Conservation (phyloP, 225 moss, liverwort and hornwort genomes). For the Takakia lepidozioides region DNA sequence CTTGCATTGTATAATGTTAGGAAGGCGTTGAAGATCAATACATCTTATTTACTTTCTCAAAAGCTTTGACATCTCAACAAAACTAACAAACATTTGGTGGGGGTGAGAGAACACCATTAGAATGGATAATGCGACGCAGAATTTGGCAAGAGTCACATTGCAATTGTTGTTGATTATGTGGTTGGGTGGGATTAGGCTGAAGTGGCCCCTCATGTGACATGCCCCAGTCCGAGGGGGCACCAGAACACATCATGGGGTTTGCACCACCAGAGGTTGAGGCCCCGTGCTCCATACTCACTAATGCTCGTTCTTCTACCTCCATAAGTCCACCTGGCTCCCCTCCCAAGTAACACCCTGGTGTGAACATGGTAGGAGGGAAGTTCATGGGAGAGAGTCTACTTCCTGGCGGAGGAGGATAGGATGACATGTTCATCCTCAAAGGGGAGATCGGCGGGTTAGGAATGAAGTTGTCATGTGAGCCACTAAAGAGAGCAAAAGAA, state of each 20-base stretch:
- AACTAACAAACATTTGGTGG: too few species aligned
- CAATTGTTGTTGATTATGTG: constrained; percentile 62
- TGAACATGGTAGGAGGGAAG: constrained; percentile 58
- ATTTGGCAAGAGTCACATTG: constrained; percentile 93
- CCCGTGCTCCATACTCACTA: constrained; percentile 73
- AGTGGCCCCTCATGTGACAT: constrained; percentile 65
- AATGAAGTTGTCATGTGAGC: constrained; percentile 74
- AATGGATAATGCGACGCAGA: constrained; percentile 94
- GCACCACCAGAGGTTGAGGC: constrained; percentile 83
- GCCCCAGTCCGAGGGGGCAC: constrained; percentile 72
- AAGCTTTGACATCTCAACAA: too few species aligned
- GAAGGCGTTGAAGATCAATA: too few species aligned
- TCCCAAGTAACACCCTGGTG: constrained; percentile 68
- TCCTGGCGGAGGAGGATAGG: constrained; percentile 42
- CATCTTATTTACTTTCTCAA: too few species aligned
- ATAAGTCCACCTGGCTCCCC: constrained; percentile 71
- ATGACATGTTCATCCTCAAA: constrained; percentile 67
- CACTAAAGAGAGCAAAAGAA: constrained; percentile 78
- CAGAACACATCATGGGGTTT: constrained; percentile 62
- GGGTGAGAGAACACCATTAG: constrained; percentile 61
- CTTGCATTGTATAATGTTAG: too few species aligned
- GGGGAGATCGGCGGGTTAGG: constrained; percentile 76
- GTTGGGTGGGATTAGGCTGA: constrained; percentile 57
- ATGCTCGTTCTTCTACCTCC: constrained; percentile 82
- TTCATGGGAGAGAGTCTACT: constrained; percentile 60